Conservation (phyloP, 805 yeast genomes). For the Candida parachauliodes region DNA sequence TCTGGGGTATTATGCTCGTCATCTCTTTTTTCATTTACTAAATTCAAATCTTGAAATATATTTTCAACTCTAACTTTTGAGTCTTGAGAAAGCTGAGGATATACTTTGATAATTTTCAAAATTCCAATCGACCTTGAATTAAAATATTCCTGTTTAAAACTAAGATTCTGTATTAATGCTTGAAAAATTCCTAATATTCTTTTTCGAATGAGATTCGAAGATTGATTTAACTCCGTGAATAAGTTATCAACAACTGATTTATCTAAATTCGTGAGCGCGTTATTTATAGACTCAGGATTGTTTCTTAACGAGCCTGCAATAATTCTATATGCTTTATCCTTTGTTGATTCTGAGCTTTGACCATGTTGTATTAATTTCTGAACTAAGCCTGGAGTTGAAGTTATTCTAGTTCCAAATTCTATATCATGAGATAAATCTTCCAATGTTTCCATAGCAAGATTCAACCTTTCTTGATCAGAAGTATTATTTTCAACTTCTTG, state of each 20-base stretch:
- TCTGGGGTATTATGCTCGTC: constrained; percentile 23
- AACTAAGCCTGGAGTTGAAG: constrained; percentile 34
- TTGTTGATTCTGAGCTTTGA: constrained; percentile 14
- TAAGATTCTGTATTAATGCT: constrained; percentile 35
- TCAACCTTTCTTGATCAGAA: constrained; percentile 18
- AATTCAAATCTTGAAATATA: constrained; percentile 44
- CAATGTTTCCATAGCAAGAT: constrained; percentile 38
- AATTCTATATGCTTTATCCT: constrained; percentile 56
- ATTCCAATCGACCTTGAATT: constrained; percentile 19
- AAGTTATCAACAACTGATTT: constrained; percentile 17
- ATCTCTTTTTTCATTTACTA: constrained; percentile 19
- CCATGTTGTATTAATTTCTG: constrained; percentile 25
- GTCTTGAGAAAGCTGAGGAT: constrained; percentile 23
- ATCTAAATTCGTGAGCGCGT: constrained; percentile 24
- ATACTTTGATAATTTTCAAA: constrained; percentile 21
- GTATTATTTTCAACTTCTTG: constrained; percentile 11
- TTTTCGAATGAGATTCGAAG: constrained; percentile 35
- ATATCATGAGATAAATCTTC: constrained; percentile 65
- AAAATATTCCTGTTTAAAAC: constrained; percentile 30
- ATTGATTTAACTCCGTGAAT: constrained; percentile 17
- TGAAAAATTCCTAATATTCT: constrained; percentile 51
- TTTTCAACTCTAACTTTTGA: constrained; percentile 40
- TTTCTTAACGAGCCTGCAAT: constrained; percentile 70
- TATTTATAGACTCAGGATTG: constrained; percentile 57
- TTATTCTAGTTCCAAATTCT: constrained; percentile 52